A percentile compares a stretch with the other conserved stretches of the same genome.
These are phyloP conservation scores for Coniochaeta sp. DNA, from an alignment of 2,329 filamentous ascomycete species.

Conservation along the genomic window DNA sequence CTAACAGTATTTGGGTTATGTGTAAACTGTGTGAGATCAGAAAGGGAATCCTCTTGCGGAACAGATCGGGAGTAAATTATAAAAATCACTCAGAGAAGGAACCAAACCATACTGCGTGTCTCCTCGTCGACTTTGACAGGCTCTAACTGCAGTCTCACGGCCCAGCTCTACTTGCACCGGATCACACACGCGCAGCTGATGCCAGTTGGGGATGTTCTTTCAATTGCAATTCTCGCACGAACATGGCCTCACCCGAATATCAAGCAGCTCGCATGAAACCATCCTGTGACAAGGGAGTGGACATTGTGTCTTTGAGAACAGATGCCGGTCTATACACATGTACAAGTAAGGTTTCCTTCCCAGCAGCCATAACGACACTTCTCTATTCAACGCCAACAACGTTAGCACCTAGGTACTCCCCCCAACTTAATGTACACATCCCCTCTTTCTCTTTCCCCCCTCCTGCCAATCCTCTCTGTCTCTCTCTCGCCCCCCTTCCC, in stretches of 20 bases:
- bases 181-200: too few relatives aligned
- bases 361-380: not conserved
- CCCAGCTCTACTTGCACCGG: too few relatives aligned
- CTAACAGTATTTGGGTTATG: not conserved
- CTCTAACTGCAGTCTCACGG: too few relatives aligned
- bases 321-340: conserved; percentile 2
- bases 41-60: not conserved
- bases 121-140: too few relatives aligned
- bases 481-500: too few relatives aligned
- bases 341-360: not conserved
- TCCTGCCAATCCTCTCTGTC: not conserved
- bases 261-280: not conserved
- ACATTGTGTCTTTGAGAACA: conserved; percentile 1
- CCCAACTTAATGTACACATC: conserved; percentile 3
- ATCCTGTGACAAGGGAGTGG: not conserved
- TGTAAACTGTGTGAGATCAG: not conserved
- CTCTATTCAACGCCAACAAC: not conserved
- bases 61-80: not conserved
- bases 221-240: too few relatives aligned
- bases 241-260: not conserved
- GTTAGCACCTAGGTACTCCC: too few relatives aligned
- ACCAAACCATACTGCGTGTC: not conserved
- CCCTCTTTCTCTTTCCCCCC: too few relatives aligned
- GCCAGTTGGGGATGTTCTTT: too few relatives aligned
- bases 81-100: not conserved